A percentile compares a stretch with the other conserved stretches of the same genome.
Conservation (phyloP, 306 rosid genomes). For the Quercus variabilis region DNA sequence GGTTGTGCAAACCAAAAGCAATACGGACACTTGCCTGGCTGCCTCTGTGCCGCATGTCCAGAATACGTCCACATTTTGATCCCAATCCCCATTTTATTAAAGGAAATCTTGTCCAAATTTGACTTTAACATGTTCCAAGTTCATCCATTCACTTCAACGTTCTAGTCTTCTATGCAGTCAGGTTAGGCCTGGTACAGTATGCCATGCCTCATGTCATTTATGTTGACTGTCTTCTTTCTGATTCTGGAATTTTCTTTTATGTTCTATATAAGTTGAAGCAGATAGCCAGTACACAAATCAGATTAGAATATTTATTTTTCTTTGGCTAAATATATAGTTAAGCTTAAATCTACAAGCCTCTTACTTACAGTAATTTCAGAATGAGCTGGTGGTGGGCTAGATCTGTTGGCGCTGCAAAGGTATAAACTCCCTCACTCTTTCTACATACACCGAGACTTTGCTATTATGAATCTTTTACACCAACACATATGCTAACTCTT, state of each 20-base stretch:
- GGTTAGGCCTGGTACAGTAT: neutral
- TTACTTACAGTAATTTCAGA: neutral
- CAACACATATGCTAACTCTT: too few species aligned
- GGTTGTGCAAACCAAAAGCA: too few species aligned
- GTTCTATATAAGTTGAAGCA: neutral
- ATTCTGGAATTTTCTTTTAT: neutral
- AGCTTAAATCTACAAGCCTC: too few species aligned
- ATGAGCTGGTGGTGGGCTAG: slow-evolving; percentile 72
- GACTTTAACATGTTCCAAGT: neutral
- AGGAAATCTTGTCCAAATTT: neutral
- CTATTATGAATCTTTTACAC: neutral
- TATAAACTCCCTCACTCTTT: neutral
- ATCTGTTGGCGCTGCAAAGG: slow-evolving; percentile 48
- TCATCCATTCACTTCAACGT: neutral
- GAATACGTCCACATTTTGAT: too few species aligned
- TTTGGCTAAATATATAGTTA: too few species aligned
- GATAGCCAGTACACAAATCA: neutral
- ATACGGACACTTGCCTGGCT: too few species aligned
- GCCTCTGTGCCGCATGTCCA: too few species aligned
- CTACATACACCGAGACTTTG: neutral
- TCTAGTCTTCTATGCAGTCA: neutral
- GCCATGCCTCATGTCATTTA: neutral
- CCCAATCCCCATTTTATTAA: too few species aligned
- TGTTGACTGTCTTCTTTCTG: neutral
- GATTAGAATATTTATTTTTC: too few species aligned